phyloP scores from a whole-genome alignment of 164 flowering plant genomes.

The Nelumbo lutea region DNA sequence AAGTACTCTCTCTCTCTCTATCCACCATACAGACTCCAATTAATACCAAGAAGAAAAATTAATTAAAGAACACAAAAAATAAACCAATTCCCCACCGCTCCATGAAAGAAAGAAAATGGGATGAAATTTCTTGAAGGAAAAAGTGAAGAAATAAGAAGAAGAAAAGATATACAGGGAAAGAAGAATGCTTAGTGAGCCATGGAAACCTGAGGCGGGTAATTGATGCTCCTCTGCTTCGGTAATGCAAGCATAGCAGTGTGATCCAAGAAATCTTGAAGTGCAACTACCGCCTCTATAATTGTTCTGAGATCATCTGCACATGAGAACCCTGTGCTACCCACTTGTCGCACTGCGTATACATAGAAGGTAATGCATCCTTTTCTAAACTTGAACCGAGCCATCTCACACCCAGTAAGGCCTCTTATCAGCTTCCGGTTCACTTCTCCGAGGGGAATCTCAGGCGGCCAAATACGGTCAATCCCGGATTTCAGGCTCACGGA shows the following conservation, averaged over 20 bases:
- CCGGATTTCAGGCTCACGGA: constrained; percentile 45
- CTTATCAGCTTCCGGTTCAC: constrained; percentile 69
- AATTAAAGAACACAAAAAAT: too few species aligned
- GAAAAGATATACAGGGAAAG: background rate
- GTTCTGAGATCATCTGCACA: constrained; percentile 17
- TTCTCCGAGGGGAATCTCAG: constrained; percentile 82
- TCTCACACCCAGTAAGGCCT: constrained; percentile 57
- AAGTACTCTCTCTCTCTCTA: too few species aligned
- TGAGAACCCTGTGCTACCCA: constrained; percentile 48
- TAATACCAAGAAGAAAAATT: too few species aligned
- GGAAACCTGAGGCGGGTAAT: background rate
- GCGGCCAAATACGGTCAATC: constrained; percentile 69
- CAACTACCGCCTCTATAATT: background rate
- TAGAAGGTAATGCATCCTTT: constrained; percentile 93
- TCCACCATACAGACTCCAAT: too few species aligned
- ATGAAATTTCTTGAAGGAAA: too few species aligned
- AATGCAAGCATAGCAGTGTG: background rate
- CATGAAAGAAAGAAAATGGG: too few species aligned
- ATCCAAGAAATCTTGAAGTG: background rate
- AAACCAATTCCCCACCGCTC: too few species aligned
- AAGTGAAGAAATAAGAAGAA: background rate
- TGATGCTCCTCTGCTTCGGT: background rate
- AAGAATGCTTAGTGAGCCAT: background rate
- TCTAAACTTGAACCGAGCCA: constrained; percentile 89
- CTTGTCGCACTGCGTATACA: constrained; percentile 61